Evolutionary conservation across 192 early-diverging fungal genomes (phyloP), one percentile per base, ranked within the genome.

Genomic region (Coemansia sp.): DNA sequence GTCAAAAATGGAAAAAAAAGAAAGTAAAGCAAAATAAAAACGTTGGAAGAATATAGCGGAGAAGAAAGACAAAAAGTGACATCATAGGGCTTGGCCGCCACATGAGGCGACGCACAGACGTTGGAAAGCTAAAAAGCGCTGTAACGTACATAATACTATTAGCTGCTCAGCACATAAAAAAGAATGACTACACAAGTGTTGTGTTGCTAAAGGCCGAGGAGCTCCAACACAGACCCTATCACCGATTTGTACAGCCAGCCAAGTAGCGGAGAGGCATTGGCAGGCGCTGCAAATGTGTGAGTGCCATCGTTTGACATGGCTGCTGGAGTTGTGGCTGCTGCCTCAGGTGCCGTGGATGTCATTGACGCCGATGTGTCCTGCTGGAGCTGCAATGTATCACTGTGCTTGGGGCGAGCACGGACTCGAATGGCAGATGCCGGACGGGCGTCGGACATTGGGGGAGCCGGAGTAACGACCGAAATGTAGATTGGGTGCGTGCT

Each of bases 221-320:
- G 33, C 33, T 56, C 53, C 16, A 56, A 16, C 31, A 56, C 53
- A n/a, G 53, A 34, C 33, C 53, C 53, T 20, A 56, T 34, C 28
- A 56, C 31, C 2, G 53, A 56, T n/a, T 56, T 56, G 53, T 56
- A 56, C 28, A 56, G 53, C 53, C 53, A 56, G 33, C 33, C 16
- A 31, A 56, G 33, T 6, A 56, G 53, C 33, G 53, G 53, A n/a
- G 53, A 10, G 28, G 31, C 26, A 34, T 56, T 31, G 4, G 53
- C 34, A 16, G 53, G 53, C 14, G 28, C 53, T 34, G 31, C 14
- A 56, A 34, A 35, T 6, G 26, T n/a, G 53, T 34, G 53, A 18
- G 53, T 14, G 33, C 53, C 53, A 11, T 56, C 53, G 53, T 34
- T 56, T 10, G 53, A 34, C 53, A 56, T 56, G 28, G 33, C 53